These are phyloP conservation scores for Colletotrichum cuscutae DNA, from an alignment of 2,329 filamentous ascomycete species.

Conservation along the genomic window DNA sequence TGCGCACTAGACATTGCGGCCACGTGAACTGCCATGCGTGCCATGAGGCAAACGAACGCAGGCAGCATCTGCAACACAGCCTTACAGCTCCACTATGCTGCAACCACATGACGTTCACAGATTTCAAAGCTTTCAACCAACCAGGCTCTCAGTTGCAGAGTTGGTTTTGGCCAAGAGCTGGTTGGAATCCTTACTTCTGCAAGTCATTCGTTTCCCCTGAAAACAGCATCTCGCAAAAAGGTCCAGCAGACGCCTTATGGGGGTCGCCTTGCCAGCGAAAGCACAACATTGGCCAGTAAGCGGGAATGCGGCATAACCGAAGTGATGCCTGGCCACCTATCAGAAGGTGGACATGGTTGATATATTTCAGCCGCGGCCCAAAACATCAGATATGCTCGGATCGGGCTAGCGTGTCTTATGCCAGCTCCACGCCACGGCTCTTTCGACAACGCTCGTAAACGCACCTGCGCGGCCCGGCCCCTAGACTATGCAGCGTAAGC, in stretches of 20 bases:
- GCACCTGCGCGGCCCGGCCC: neutral
- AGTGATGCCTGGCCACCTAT: neutral
- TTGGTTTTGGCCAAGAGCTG: neutral
- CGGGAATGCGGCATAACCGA: neutral
- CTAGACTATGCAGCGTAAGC: neutral
- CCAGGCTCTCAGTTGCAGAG: neutral
- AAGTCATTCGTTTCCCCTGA: neutral
- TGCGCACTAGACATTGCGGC: neutral
- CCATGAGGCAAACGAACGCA: neutral
- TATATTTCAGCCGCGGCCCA: neutral
- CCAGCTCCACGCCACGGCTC: neutral
- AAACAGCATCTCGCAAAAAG: neutral
- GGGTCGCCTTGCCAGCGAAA: neutral
- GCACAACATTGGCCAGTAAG: neutral
- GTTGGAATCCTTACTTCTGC: neutral
- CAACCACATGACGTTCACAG: neutral
- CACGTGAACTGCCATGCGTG: neutral
- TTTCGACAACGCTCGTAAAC: neutral
- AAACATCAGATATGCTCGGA: neutral
- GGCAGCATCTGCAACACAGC: neutral
- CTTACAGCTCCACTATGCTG: neutral
- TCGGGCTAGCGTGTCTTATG: neutral
- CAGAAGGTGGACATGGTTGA: neutral
- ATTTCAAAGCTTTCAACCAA: neutral
- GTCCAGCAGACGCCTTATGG: neutral